Percentiles rank a stretch among this genome's conserved stretches.
Conservation (phyloP, 257 asterid species). For the Echium plantagineum region DNA sequence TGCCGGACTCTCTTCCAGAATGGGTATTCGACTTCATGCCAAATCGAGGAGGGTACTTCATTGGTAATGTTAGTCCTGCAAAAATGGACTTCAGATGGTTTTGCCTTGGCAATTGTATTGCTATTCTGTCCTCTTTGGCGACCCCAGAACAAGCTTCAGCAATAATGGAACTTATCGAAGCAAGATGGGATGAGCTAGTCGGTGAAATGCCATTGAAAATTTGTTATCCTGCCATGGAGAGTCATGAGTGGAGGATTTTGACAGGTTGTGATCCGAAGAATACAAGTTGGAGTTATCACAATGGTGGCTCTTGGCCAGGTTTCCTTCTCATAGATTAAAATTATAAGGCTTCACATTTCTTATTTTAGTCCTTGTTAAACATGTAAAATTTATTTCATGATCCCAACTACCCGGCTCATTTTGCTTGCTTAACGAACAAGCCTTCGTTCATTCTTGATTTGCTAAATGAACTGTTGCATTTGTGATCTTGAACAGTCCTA, state of each 20-base stretch:
- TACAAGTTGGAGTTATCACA: constrained; percentile 86
- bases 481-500: constrained; percentile 18
- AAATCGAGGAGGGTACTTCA: constrained; percentile 69
- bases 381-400: too few species aligned
- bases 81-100: constrained; percentile 88
- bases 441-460: too few species aligned
- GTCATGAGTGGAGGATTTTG: constrained; percentile 59
- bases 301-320: constrained; percentile 90
- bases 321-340: too few species aligned
- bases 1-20: constrained; percentile 84
- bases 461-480: too few species aligned
- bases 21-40: constrained; percentile 96
- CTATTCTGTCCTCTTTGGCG: constrained; percentile 52
- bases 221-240: constrained; percentile 57
- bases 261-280: constrained; percentile 89
- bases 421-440: too few species aligned
- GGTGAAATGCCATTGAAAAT: constrained; percentile 65
- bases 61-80: constrained; percentile 74
- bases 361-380: too few species aligned
- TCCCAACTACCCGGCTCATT: too few species aligned
- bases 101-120: constrained; percentile 76
- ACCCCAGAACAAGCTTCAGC: constrained; percentile 67
- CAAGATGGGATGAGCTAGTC: constrained; percentile 71
- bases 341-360: too few species aligned
- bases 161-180: constrained; percentile 79